Base-by-base conservation (phyloP, 345 rosid species). In the Eucalyptus brandiana region DNA sequence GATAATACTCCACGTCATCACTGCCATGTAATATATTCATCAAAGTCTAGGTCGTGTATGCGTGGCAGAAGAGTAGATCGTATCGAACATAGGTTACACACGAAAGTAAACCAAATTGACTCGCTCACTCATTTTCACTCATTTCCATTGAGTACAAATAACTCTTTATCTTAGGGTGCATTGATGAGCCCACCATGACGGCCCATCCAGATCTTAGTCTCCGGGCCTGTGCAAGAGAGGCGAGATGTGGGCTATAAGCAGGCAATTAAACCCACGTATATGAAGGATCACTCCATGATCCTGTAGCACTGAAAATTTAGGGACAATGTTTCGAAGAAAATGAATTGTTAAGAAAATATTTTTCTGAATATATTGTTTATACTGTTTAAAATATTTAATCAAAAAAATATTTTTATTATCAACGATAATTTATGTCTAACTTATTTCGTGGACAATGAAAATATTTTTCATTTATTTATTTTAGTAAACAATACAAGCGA, bases 401-500 rank as follows among this genome's bases (percentile, higher is more conserved):
- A 21, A 23, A 19, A 51, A 54, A n/a, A 21, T 21, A 8, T 54
- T 54, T 54, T 21, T 0, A 54, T 19, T 21, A 4, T 54, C 0
- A 0, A 54, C 0, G 5, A 21, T 54, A 23, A 54, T 21, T 21
- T 21, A 54, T 54, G 60, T 21, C 0, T 54, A 54, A 54, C 26
- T 0, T 54, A 54, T 54, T 54, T 54, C 0, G 0, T 54, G 26
- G 5, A 54, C 0, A 1, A 54, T 54, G 11, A 54, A 54, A 54
- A 54, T 53, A 19, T 53, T 53, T 53, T 53, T 3, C n/a, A 1
- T 53, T 53, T 0, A 53, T 54, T 54, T 54, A 54, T 54, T 21
- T 54, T 54, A 0, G 9, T 54, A 54, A 54, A 7, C 10, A 0
- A 8, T 21, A 53, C 1, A 21, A 53, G 10, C 0, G 11, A 53